Base-by-base conservation (phyloP, 768 basidiomycete species). In the Amyloporia xantha region DNA sequence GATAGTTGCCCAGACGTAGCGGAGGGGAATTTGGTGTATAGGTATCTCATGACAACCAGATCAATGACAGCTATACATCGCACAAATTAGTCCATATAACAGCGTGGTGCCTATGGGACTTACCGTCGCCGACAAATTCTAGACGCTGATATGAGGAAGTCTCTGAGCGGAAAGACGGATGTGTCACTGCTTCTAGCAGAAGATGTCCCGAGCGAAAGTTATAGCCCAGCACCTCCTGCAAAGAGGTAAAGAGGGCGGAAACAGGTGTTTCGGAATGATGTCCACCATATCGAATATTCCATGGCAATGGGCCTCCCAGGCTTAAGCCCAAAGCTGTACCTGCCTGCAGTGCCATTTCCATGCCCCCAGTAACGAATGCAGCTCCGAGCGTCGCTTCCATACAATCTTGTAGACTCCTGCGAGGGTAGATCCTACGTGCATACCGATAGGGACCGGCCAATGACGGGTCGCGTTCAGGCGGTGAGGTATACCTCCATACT, bases 61-160 rank as follows among this genome's bases (percentile, higher is more conserved):
- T 87, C 80, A 23, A 88, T 71, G 23, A 90, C 65, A 26, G 86
- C 87, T 89, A 56, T 20, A 2, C 7, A n/a, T n/a, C n/a, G n/a
- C n/a, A 20, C 6, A 20, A 3, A 36, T 35, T 3, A 45, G 28
- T n/a, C n/a, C 6, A 12, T 3, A 33, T 7, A 9, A 39, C 38
- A 39, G 12, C 17, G 38, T 9, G 7, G 15, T 3, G 23, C 5
- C 5, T 40, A 39, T 6, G 1, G 39, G 28, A 61, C 81, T 67
- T 62, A 91, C 91, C 87, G 61, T 95, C 92, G 26, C 92, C 92
- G 2, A 95, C 73, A 57, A 91, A 93, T 57, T 95, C 92, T 10
- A 93, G 68, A 12, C 92, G 78, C 53, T 95, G 86, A 64, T 94
- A 94, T 2, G 86, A 88, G 5, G 78, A 69, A 9, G 71, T 71